Evolutionary conservation across 352 stramenopile genomes (phyloP), one percentile per base, ranked within the genome.

Genomic region (Pythium myriotylum): DNA sequence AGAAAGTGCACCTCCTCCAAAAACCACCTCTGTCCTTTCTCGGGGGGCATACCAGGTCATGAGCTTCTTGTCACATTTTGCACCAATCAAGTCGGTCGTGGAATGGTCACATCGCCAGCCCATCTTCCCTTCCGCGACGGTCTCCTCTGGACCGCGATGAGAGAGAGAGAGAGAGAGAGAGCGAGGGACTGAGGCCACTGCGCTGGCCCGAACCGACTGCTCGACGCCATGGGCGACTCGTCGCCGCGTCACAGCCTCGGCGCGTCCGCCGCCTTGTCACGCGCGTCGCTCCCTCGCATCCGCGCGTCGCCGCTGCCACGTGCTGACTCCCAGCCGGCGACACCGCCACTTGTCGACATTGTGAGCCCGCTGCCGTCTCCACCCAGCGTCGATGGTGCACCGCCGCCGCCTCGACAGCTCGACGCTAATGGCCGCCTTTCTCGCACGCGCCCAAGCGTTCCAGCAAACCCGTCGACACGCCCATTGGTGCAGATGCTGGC

Each of bases 401-500:
- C 37, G 37, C 37, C 37, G 37, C 37, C 37, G 8, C 37, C 37
- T 19, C 37, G 37, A 43, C 13, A 20, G 37, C 37, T 20, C 37
- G 37, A 20, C 37, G 13, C 5, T 6, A 4, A 20, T 14, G 13
- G 37, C 37, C 37, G 37, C 37, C 37, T 17, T 20, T 43, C 13
- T 43, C 37, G 37, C 37, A 20, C 13, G 13, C 37, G 37, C 17
- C 37, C 37, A 5, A 35, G 29, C 29, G 29, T 10, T 5, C 14
- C 42, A 4, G 19, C 29, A 3, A 20, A 29, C n/a, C 2, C 17
- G n/a, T 17, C 41, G 29, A 17, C 35, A 5, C 55, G 41, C 10
- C 55, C 45, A 14, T 47, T 63, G 2, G 16, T 37, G 22, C 45
- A 26, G 6, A 20, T 63, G 55, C 45, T 63, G n/a, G 29, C 45